Evolutionary conservation across 495 filamentous ascomycete species (phyloP), one percentile per base, ranked within the genome.

Genomic region (Xylaria scruposa): DNA sequence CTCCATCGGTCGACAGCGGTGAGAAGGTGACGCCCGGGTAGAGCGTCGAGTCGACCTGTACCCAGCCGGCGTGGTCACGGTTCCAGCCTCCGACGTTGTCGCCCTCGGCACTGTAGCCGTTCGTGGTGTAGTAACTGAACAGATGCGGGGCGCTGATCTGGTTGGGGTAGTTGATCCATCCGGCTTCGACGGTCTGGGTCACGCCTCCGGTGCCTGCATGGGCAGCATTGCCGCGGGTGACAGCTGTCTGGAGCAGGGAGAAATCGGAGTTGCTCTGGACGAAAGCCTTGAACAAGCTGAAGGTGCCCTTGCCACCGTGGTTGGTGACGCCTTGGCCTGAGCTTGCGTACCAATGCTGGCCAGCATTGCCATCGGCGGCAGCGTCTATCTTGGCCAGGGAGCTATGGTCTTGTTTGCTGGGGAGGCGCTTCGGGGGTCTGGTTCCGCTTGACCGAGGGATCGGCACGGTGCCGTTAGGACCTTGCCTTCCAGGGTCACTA

Each of bases 41-140:
- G 61, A 75, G 66, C 15, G 40, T 21, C 3, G 47, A 19, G 66
- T 78, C 76, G 29, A 70, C 56, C 68, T 79, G 78, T 4, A 78
- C 74, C 78, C 78, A 79, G 59, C 78, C 78, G 5, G 58, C 46
- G 38, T 64, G 38, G 56, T 79, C 76, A 9, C 36, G 44, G 67
- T 79, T 79, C 76, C 76, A 79, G 33, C 78, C 78, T 21, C 78
- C 78, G 3, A 54, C 7, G 65, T 76, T 70, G 33, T 78, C 70
- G 0, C 36, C 76, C 9, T 72, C 17, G 19, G 17, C 3, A 15
- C 29, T 38, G 62, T 79, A 78, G 24, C 73, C 74, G 67, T 78
- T 69, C 38, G 72, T 76, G n/a, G 76, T 79, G 68, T 60, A 79
- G 71, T 61, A 79, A 13, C 70, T 76, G 68, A 79, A 79, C 6